These are phyloP conservation scores for Alternaria panax DNA, from an alignment of 2,329 filamentous ascomycete genomes.

Conservation along the genomic window DNA sequence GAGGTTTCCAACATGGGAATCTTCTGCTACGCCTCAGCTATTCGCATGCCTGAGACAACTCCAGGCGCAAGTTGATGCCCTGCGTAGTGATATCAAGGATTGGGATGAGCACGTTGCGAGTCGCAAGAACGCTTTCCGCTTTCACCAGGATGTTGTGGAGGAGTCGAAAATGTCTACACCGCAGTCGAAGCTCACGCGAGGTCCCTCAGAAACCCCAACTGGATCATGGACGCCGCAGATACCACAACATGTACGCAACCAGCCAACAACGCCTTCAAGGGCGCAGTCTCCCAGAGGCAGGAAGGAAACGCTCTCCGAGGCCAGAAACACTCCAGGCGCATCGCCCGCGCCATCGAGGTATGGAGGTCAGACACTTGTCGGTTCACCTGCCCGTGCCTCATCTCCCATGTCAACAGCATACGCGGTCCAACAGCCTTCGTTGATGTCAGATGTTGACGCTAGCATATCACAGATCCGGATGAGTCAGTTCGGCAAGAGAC, in stretches of 20 bases:
- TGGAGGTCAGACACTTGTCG: conserved; percentile 37
- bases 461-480: conserved; percentile 41
- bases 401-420: conserved; percentile 42
- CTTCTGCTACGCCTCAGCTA: conserved; percentile 50
- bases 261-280: conserved; percentile 41
- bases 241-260: conserved; percentile 45
- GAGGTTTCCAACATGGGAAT: conserved; percentile 47
- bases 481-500: conserved; percentile 44
- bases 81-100: conserved; percentile 55
- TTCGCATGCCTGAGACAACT: conserved; percentile 54
- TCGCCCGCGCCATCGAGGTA: conserved; percentile 19
- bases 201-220: conserved; percentile 35
- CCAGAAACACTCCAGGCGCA: conserved; percentile 10
- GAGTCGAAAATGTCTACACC: conserved; percentile 45
- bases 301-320: conserved; percentile 41
- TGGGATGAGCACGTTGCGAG: conserved; percentile 58
- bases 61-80: conserved; percentile 51
- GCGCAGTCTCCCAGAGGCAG: conserved; percentile 47
- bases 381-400: conserved; percentile 38
- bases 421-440: conserved; percentile 39
- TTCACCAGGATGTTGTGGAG: conserved; percentile 55
- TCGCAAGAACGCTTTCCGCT: conserved; percentile 59
- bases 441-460: conserved; percentile 46
- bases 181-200: conserved; percentile 33
- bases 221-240: conserved; percentile 49